phyloP scores from a whole-genome alignment of 805 yeast genomes.

The Jamesozyma hellenica region DNA sequence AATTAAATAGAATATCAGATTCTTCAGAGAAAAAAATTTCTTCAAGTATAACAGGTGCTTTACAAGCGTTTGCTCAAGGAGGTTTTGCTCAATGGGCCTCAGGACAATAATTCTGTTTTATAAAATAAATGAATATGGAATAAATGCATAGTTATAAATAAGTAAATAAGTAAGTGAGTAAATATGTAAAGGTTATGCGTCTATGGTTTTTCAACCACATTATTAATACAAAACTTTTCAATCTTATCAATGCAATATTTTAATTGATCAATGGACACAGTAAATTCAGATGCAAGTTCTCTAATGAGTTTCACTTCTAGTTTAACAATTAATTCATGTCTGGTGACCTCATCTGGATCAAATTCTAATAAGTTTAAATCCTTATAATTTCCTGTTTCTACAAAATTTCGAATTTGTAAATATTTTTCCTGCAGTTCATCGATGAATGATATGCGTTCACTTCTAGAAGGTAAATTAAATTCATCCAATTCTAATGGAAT shows the following conservation, averaged over 20 bases:
- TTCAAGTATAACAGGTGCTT: constrained; percentile 21
- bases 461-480: background rate
- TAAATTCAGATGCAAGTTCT: constrained; percentile 11
- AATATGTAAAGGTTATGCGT: too few species aligned
- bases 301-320: constrained; percentile 11
- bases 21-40: constrained; percentile 17
- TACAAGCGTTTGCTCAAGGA: constrained; percentile 28
- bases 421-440: constrained; percentile 22
- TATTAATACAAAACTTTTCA: constrained; percentile 4
- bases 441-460: constrained; percentile 7
- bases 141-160: too few species aligned
- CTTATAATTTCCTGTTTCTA: background rate
- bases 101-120: constrained; percentile 14
- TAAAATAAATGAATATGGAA: too few species aligned
- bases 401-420: constrained; percentile 8
- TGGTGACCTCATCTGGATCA: background rate
- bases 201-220: background rate
- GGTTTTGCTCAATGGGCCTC: constrained; percentile 30
- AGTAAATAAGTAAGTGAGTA: too few species aligned
- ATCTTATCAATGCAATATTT: constrained; percentile 7
- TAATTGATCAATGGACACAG: constrained; percentile 10
- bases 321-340: constrained; percentile 2
- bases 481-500: constrained; percentile 14
- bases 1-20: constrained; percentile 27
- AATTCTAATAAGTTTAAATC: constrained; percentile 3